Base-by-base conservation (phyloP, 257 asterid species). In the Nicotiana tabacum region DNA sequence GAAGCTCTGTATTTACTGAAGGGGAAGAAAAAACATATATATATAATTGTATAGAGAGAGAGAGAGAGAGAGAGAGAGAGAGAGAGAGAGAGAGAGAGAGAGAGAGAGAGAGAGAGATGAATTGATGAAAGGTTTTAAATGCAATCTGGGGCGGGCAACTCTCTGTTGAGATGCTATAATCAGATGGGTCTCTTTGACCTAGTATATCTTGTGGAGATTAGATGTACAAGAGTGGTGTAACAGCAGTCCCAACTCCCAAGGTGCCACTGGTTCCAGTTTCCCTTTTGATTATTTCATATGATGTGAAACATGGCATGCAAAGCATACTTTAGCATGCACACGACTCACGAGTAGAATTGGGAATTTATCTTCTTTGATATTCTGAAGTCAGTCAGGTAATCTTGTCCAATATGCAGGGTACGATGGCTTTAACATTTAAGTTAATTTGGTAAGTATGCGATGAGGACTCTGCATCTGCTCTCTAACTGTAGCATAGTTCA, bases 381-480 rank as follows among this genome's bases (percentile, higher is more conserved):
- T 48, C 57, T 74, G 8, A 74, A 46, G 60, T 27, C 80, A 27
- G 37, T 51, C 80, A 15, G 46, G 65, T 29, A 51, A 29, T 76
- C 9, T 51, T 29, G 64, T 51, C 60, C 64, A 48, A 74, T 74
- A 74, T 7, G 4, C 24, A 12, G 61, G 61, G 79, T 46, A 48
- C 27, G 62, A 74, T 48, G 64, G 43, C 27, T 2, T 15, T 48
- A 8, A 37, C 4, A 74, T 51, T 72, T 15, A 27, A 24, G 53
- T 48, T 74, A 27, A 48, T 61, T 48, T 74, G 9, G 27, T 3
- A 48, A 30, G 43, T 33, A 48, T 74, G 18, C 16, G 18, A 27
- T 7, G 43, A 74, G 80, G 80, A 74, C 43, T 48, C 80, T 74
- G 62, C 80, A 74, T 74, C 80, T 74, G 0, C 64, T 29, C 62